A percentile compares a stretch with the other conserved stretches of the same genome.
phyloP scores from a whole-genome alignment of 2,329 filamentous ascomycete species.

The Onygenales sp. region DNA sequence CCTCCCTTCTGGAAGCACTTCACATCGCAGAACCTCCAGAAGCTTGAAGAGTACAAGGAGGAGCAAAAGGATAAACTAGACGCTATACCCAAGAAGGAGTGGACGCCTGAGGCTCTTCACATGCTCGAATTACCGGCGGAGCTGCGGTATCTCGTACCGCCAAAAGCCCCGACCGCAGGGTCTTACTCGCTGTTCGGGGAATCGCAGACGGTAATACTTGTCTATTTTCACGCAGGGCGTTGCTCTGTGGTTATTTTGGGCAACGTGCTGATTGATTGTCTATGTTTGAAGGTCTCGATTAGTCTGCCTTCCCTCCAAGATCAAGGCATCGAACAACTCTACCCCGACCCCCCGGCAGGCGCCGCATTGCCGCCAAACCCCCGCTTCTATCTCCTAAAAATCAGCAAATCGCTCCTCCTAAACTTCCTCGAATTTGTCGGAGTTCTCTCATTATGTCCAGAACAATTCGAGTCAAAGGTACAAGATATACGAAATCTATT shows the following conservation, averaged over 20 bases:
- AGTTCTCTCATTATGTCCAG: conserved; percentile 57
- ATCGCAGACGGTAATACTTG: conserved; percentile 44
- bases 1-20: conserved; percentile 88
- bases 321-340: conserved; percentile 62
- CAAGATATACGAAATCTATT: conserved; percentile 71
- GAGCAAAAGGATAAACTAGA: conserved; percentile 20
- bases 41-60: conserved; percentile 43
- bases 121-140: conserved; percentile 53
- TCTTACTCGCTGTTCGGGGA: conserved; percentile 68
- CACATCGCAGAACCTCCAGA: conserved; percentile 61
- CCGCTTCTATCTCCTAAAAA: conserved; percentile 57
- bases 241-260: conserved; percentile 4
- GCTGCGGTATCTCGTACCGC: conserved; percentile 70
- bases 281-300: conserved; percentile 40
- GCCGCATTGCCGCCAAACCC: conserved; percentile 44
- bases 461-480: conserved; percentile 60
- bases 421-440: conserved; percentile 83
- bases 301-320: conserved; percentile 59
- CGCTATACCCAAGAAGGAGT: conserved; percentile 15
- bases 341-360: conserved; percentile 39
- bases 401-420: conserved; percentile 75
- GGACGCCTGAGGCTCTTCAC: conserved; percentile 25
- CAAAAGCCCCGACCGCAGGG: conserved; percentile 60
- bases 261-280: conserved; percentile 9
- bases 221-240: neutral